Conservation (phyloP, 2,329 filamentous ascomycete species). For the Pestalotiopsis fici region DNA sequence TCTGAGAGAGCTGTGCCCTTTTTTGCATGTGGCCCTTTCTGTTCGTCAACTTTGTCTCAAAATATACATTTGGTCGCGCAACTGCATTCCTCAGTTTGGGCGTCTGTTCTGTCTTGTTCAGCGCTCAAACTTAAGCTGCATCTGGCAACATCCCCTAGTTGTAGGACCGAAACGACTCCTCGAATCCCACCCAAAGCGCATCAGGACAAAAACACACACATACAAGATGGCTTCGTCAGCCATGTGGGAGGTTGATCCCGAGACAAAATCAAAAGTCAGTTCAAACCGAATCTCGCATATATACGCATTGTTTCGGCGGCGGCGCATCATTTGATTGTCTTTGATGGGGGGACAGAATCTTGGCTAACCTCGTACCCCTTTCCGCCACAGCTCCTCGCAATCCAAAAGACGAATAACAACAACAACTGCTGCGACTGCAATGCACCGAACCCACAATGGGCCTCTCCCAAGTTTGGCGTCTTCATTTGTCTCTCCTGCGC, state of each 20-base stretch:
- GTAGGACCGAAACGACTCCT: neutral
- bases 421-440: conserved; percentile 92
- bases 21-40: neutral
- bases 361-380: neutral
- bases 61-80: neutral
- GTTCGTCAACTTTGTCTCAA: neutral
- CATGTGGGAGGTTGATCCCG: conserved; percentile 99
- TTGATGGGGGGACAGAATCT: neutral
- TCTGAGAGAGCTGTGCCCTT: neutral
- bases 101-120: no score
- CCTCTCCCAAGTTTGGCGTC: conserved; percentile 93
- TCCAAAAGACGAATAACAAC: conserved; percentile 89
- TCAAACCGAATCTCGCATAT: neutral
- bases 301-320: neutral
- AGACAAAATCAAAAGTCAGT: conserved; percentile 88
- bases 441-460: conserved; percentile 97
- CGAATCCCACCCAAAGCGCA: neutral
- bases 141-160: neutral
- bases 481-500: conserved; percentile 98
- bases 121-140: neutral
- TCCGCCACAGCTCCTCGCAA: conserved; percentile 72
- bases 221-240: conserved; percentile 64
- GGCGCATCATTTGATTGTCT: no score
- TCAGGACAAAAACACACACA: neutral
- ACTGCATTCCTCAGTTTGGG: neutral